Base-by-base conservation (phyloP, 2,329 filamentous ascomycete genomes). In the Curvularia sp. region DNA sequence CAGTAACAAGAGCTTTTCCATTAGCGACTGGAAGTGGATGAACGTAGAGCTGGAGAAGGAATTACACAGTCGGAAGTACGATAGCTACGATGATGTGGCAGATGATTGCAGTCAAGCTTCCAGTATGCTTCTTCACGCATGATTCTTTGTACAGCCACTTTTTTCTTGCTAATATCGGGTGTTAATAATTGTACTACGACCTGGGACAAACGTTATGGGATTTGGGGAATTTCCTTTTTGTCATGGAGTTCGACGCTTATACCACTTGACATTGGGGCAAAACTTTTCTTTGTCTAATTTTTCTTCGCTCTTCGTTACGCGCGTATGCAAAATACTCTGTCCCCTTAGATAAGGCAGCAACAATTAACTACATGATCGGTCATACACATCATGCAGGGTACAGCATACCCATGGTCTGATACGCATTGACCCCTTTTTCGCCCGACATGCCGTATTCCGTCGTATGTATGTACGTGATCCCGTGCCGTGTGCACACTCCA, bases 21-120 rank as follows among this genome's bases (percentile, higher is more conserved):
- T 61, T 23, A 59, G 51, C 23, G 59, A 61, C 28, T 61, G 59
- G 59, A 57, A 49, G 30, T 61, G 59, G 59, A 59, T 61, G 52
- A 61, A 27, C 41, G 46, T 34, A 2, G 52, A 49, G 30, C 30
- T 55, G 30, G 55, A 52, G 38, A 50, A 28, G 5, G 59, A 59
- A 5, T 10, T 55, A 30, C 34, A 49, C 28, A 39, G 23, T 27
- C 28, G 50, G 43, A 36, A 49, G 38, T 45, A 41, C 15, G 49
- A 49, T 46, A 45, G 53, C 25, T 50, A 57, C 12, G 48, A 59
- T 32, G 56, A 61, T 9, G 51, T 30, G 18, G 45, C 49, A 23
- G 59, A 59, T 21, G 53, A 59, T 34, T 59, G 56, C 39, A 59
- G 56, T 51, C 56, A 59, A 39, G 56, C 56, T 23, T 55, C 52